These are phyloP conservation scores for Nakaseomyces uthaithaninus DNA, from an alignment of 1,139 yeast genomes.

Conservation along the genomic window DNA sequence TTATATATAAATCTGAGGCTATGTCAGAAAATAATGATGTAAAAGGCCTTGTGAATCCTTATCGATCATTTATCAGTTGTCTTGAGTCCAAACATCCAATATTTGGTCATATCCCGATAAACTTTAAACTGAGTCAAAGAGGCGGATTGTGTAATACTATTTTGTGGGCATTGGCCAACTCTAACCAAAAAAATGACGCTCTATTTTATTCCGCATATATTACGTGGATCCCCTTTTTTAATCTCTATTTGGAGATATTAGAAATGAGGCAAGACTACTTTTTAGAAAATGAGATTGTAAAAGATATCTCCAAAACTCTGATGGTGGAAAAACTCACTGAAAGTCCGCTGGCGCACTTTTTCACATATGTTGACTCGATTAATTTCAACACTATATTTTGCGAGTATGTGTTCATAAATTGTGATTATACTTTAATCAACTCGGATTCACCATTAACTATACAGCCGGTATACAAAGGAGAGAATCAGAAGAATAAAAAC, in stretches of 20 bases:
- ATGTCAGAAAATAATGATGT: slow-evolving; percentile 4
- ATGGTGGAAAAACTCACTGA: slow-evolving; percentile 15
- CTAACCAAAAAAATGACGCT: slow-evolving; percentile 15
- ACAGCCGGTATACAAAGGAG: slow-evolving; percentile 15
- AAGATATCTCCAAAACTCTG: slow-evolving; percentile 1
- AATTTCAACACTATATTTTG: slow-evolving; percentile 15
- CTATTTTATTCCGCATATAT: slow-evolving; percentile 19
- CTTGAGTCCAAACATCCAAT: slow-evolving; percentile 18
- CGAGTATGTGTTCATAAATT: slow-evolving; percentile 23
- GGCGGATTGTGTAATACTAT: slow-evolving; percentile 26
- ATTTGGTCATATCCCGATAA: slow-evolving; percentile 20
- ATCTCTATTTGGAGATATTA: slow-evolving; percentile 19
- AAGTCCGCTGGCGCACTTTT: slow-evolving; percentile 22
- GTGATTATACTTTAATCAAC: slow-evolving; percentile 12
- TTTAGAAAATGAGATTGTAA: slow-evolving; percentile 14
- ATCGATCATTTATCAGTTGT: slow-evolving; percentile 24
- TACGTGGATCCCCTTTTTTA: slow-evolving; percentile 25
- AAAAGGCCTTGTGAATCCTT: slow-evolving; percentile 14
- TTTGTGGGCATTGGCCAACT: slow-evolving; percentile 24
- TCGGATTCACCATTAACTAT: slow-evolving; percentile 1
- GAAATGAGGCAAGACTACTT: slow-evolving; percentile 25
- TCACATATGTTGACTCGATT: slow-evolving; percentile 16
- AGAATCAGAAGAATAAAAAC: slow-evolving; percentile 13
- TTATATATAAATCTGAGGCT: slow-evolving; percentile 8
- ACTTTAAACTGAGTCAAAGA: slow-evolving; percentile 15